Evolutionary conservation across 176 grass and related monocot genomes (phyloP).

Genomic region (Aegilops speltoides): DNA sequence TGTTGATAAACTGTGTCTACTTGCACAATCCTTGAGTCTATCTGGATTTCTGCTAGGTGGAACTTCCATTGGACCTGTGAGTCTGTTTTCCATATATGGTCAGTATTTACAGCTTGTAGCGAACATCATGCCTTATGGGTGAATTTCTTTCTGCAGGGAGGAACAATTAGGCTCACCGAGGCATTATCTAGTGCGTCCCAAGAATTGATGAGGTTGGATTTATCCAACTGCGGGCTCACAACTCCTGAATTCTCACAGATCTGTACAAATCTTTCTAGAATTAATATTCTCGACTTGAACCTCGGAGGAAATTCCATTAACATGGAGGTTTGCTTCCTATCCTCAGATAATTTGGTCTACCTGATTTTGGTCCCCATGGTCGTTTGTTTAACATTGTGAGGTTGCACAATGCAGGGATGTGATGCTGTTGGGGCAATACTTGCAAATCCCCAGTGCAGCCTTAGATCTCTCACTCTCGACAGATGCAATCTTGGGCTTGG

Average conservation of each 20-base stretch:
- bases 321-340: conserved; percentile 62
- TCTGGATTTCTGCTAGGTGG: conserved; percentile 70
- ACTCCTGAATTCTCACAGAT: conserved; percentile 50
- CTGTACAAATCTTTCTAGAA: conserved; percentile 48
- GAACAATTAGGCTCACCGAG: conserved; percentile 64
- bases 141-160: conserved; percentile 41
- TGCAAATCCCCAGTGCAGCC: conserved; percentile 51
- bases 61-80: conserved; percentile 78
- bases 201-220: conserved; percentile 81
- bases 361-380: not conserved
- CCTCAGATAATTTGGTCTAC: not conserved
- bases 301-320: conserved; percentile 65
- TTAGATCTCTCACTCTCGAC: conserved; percentile 64
- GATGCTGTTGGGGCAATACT: conserved; percentile 52
- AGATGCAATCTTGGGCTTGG: conserved; percentile 66
- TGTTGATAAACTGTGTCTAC: conserved; percentile 61
- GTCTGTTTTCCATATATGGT: conserved; percentile 25
- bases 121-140: conserved; percentile 12
- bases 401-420: conserved; percentile 46
- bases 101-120: conserved; percentile 16
- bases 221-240: conserved; percentile 74
- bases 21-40: conserved; percentile 66
- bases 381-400: not conserved
- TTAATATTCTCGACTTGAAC: conserved; percentile 70
- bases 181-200: conserved; percentile 57